phyloP scores from a whole-genome alignment of 2,329 filamentous ascomycete genomes.

The Tolypocladium sp. region DNA sequence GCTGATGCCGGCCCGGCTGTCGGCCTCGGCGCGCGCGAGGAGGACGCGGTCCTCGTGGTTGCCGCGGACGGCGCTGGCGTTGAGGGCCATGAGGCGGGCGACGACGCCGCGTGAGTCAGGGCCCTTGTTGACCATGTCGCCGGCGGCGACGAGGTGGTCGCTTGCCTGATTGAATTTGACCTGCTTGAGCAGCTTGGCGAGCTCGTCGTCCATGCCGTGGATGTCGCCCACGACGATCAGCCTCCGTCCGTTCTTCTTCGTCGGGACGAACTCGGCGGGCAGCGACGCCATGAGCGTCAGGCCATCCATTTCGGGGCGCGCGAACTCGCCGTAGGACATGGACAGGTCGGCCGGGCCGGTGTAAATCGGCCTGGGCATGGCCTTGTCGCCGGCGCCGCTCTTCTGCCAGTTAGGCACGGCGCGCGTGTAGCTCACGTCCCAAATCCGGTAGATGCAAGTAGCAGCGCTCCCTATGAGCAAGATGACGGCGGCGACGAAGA shows the following conservation, averaged over 20 bases:
- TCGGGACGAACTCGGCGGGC: slow-evolving; percentile 19
- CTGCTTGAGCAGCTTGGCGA: slow-evolving; percentile 57
- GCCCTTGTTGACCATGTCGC: slow-evolving; percentile 79
- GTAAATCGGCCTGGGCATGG: slow-evolving; percentile 1
- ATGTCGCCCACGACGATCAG: slow-evolving; percentile 85
- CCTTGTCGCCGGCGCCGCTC: background rate
- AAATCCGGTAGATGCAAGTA: slow-evolving; percentile 23
- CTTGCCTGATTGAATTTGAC: slow-evolving; percentile 44
- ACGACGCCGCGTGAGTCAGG: slow-evolving; percentile 75
- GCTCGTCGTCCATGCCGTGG: slow-evolving; percentile 70
- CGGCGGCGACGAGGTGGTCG: slow-evolving; percentile 70
- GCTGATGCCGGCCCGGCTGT: slow-evolving; percentile 13
- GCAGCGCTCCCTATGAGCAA: slow-evolving; percentile 20
- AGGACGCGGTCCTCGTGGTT: slow-evolving; percentile 88
- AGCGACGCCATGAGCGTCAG: slow-evolving; percentile 20
- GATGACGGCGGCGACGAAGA: slow-evolving; percentile 21
- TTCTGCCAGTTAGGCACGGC: background rate
- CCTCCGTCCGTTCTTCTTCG: slow-evolving; percentile 37
- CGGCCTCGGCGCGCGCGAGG: slow-evolving; percentile 40
- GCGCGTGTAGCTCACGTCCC: slow-evolving; percentile 11
- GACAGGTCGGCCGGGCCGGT: slow-evolving; percentile 19
- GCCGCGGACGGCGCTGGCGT: slow-evolving; percentile 76
- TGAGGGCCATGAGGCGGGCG: slow-evolving; percentile 60
- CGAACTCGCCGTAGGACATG: slow-evolving; percentile 31
- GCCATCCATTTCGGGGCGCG: slow-evolving; percentile 26